phyloP scores from a whole-genome alignment of 2,329 filamentous ascomycete species.

The Trichoderma afroharzianum region DNA sequence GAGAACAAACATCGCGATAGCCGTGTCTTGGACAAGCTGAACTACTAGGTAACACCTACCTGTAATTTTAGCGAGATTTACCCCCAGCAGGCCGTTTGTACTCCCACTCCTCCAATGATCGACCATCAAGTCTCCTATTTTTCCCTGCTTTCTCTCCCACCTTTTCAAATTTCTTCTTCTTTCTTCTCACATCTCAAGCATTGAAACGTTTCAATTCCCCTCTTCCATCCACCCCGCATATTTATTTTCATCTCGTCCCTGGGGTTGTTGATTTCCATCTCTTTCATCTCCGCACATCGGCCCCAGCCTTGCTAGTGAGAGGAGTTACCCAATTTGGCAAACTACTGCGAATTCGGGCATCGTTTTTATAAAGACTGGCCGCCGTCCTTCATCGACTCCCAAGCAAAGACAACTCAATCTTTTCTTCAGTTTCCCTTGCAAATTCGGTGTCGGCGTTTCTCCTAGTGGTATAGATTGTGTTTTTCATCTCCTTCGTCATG shows the following conservation, averaged over 20 bases:
- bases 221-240: background rate
- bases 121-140: conserved; percentile 3
- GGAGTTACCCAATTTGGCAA: conserved; percentile 14
- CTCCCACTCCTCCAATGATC: conserved; percentile 15
- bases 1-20: conserved; percentile 5
- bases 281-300: conserved; percentile 7
- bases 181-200: background rate
- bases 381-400: background rate
- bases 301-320: conserved; percentile 1
- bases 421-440: background rate
- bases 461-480: background rate
- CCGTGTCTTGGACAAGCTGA: background rate
- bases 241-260: background rate
- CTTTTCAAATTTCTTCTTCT: background rate
- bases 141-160: conserved; percentile 9
- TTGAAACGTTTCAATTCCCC: background rate
- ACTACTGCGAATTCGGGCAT: background rate
- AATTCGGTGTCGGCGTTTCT: background rate
- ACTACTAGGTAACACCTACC: background rate
- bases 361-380: background rate
- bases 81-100: background rate
- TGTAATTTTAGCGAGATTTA: conserved; percentile 25
- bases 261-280: background rate
- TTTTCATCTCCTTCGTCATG: conserved; percentile 1
- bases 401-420: background rate